Conservation (phyloP, 768 basidiomycete genomes). For the Infundibulicybe gibba region DNA sequence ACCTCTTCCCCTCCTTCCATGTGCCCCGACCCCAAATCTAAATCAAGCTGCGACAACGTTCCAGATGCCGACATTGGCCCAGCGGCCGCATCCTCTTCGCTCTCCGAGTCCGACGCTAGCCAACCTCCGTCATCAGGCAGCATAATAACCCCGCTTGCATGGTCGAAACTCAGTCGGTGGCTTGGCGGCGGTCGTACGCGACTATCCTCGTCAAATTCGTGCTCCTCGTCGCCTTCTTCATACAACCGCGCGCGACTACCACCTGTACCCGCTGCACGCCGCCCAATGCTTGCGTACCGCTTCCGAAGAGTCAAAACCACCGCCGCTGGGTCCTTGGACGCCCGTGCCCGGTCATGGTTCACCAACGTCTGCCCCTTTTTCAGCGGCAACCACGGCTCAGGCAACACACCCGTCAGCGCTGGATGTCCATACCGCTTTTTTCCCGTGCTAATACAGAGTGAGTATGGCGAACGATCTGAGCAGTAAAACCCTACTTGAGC, state of each 20-base stretch:
- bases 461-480: conserved; percentile 2
- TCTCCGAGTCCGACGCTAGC: conserved; percentile 48
- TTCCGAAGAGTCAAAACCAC: conserved; percentile 83
- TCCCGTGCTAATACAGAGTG: conserved; percentile 61
- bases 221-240: conserved; percentile 5
- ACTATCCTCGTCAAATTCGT: conserved; percentile 37
- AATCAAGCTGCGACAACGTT: too few species aligned
- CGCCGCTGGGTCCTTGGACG: conserved; percentile 49
- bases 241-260: conserved; percentile 10
- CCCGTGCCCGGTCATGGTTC: conserved; percentile 45
- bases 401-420: conserved; percentile 88
- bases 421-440: conserved; percentile 94
- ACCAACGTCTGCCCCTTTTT: conserved; percentile 78
- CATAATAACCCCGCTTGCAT: conserved; percentile 85
- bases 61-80: conserved; percentile 11
- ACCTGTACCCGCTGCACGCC: conserved; percentile 20
- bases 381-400: conserved; percentile 91
- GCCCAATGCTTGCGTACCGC: conserved; percentile 49
- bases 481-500: conserved; percentile 58
- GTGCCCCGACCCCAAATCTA: too few species aligned
- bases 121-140: conserved; percentile 74
- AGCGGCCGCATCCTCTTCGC: conserved; percentile 41
- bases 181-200: conserved; percentile 30
- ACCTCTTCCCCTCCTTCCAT: too few species aligned
- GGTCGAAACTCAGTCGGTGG: conserved; percentile 80